These are phyloP conservation scores for Diaporthe sp. DNA, from an alignment of 2,329 filamentous ascomycete genomes.

Conservation along the genomic window DNA sequence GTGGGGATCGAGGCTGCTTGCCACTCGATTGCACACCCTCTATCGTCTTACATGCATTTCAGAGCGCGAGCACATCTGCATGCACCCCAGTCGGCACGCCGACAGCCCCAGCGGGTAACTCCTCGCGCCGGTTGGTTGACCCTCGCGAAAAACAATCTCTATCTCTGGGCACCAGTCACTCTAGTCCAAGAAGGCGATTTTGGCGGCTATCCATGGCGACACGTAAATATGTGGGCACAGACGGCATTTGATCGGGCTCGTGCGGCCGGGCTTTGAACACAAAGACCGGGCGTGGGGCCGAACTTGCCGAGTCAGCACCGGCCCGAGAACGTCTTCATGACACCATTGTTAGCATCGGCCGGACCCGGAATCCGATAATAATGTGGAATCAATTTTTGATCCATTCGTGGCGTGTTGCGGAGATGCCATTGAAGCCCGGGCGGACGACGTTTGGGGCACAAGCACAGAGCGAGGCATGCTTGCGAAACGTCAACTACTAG, in stretches of 20 bases:
- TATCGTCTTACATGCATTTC: conserved; percentile 6
- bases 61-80: neutral
- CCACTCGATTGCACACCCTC: neutral
- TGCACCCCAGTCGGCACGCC: conserved; percentile 2
- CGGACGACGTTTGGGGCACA: neutral
- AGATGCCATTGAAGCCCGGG: neutral
- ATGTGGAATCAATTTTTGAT: neutral
- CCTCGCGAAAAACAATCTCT: neutral
- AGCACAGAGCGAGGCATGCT: neutral
- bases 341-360: neutral
- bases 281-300: conserved; percentile 29
- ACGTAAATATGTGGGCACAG: conserved; percentile 17
- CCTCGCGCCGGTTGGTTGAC: conserved; percentile 9
- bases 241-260: conserved; percentile 19
- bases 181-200: neutral
- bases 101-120: conserved; percentile 10
- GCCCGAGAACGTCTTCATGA: neutral
- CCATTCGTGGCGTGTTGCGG: neutral
- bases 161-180: conserved; percentile 13
- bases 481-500: neutral
- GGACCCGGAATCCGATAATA: neutral
- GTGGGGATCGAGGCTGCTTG: neutral
- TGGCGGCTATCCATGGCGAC: neutral
- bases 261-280: conserved; percentile 29
- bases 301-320: conserved; percentile 29